Evolutionary conservation across 441 rosid species (phyloP).

Genomic region (Populus trichocarpa): DNA sequence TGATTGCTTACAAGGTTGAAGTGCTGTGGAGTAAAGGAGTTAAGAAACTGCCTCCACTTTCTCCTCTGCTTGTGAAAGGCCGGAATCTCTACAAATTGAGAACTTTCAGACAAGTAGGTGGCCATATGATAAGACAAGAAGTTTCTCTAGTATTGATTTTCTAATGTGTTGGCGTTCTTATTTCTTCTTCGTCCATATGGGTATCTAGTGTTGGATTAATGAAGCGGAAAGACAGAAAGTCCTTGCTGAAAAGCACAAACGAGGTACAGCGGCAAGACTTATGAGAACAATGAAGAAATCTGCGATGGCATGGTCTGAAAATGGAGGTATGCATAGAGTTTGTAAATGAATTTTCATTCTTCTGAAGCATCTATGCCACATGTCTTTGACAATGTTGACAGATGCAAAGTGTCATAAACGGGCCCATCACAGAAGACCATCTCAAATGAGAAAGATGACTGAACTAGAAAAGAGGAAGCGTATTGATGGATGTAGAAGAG

Average conservation of each 20-base stretch:
- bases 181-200: conserved; percentile 3
- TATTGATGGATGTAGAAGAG: conserved; percentile 12
- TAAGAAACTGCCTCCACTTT: conserved; percentile 47
- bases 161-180: conserved; percentile 1
- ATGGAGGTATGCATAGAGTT: conserved; percentile 23
- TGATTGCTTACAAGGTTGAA: conserved; percentile 44
- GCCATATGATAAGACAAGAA: background rate
- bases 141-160: conserved; percentile 3
- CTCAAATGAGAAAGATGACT: conserved; percentile 18
- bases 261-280: conserved; percentile 61
- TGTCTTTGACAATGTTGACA: conserved; percentile 21
- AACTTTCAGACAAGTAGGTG: conserved; percentile 52
- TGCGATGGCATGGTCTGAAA: conserved; percentile 28
- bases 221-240: conserved; percentile 49
- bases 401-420: conserved; percentile 40
- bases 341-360: conserved; percentile 1
- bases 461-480: conserved; percentile 22
- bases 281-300: conserved; percentile 35
- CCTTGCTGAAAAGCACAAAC: conserved; percentile 56
- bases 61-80: conserved; percentile 67
- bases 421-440: conserved; percentile 26
- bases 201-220: conserved; percentile 39
- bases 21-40: conserved; percentile 59
- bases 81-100: conserved; percentile 55
- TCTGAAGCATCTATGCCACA: background rate